Base-by-base conservation (phyloP, 2,329 filamentous ascomycete species). In the Clarireedia sp. region DNA sequence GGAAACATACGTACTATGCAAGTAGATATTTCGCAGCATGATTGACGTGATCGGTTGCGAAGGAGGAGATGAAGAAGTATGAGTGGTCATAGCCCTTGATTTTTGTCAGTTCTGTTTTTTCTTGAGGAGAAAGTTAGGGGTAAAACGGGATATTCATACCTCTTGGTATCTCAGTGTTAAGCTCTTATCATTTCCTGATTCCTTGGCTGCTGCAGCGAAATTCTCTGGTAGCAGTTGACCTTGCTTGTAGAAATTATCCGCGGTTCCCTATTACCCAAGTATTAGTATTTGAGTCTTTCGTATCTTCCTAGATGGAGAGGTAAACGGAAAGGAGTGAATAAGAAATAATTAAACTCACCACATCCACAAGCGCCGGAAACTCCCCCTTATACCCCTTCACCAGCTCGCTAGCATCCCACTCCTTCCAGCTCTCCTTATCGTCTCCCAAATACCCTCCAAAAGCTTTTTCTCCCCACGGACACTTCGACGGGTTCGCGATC, bases 211-310 rank as follows among this genome's bases (percentile, higher is more conserved):
- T 66, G 83, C 79, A 62, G 87, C 82, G 52, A 99, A 83, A 72
- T 97, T 97, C 78, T 99, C 94, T 0, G 92, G 94, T 43, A 97
- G 79, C 55, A 99, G 78, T 73, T 99, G 94, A 47, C 83, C 82
- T 71, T 95, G 85, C 76, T 96, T 92, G 76, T 97, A 97, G 72
- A 97, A 99, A 73, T 92, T 90, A 76, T 99, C 94, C 23, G 83
- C 90, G 3, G 90, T 96, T 43, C 94, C 94, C 86, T 89, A 16
- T 6, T 12, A 3, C 29, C 9, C 29, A 9, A 33, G 10, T 12
- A 33, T 33, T 10, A 33, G 29, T 33, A 33, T 33, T 33, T 33
- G 4, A 33, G 29, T 12, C 29, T 33, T 12, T 33, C 3, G 1
- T 33, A 38, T n/a, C 16, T 33, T 33, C 29, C 10, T 0, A 33